These are phyloP conservation scores for Crucibulum laeve DNA, from an alignment of 768 basidiomycete genomes.

Conservation along the genomic window DNA sequence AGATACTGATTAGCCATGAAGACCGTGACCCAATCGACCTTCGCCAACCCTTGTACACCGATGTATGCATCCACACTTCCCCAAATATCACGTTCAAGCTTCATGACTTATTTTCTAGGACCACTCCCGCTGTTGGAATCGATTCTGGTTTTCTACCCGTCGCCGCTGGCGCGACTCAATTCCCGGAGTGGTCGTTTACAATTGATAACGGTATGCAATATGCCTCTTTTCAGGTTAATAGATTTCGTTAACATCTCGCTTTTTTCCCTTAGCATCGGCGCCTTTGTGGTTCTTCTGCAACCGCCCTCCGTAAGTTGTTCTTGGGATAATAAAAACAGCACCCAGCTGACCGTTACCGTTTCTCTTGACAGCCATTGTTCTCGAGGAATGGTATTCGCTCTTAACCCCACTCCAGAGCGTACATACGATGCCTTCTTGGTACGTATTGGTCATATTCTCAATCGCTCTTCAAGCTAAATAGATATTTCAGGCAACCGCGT, in stretches of 20 bases:
- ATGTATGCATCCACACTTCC: constrained; percentile 13
- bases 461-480: constrained; percentile 2
- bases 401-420: constrained; percentile 44
- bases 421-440: constrained; percentile 36
- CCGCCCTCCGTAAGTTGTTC: constrained; percentile 24
- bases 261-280: constrained; percentile 18
- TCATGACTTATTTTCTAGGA: constrained; percentile 9
- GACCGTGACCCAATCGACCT: constrained; percentile 37
- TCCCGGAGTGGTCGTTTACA: constrained; percentile 31
- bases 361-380: constrained; percentile 34
- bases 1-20: constrained; percentile 11
- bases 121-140: constrained; percentile 19
- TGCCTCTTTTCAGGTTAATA: background rate
- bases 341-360: background rate
- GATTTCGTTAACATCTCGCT: background rate
- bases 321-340: background rate
- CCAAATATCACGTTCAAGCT: background rate
- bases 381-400: constrained; percentile 50
- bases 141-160: constrained; percentile 45
- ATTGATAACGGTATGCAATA: constrained; percentile 21
- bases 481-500: background rate
- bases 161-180: constrained; percentile 25
- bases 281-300: constrained; percentile 57
- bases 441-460: constrained; percentile 4
- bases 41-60: constrained; percentile 29